Evolutionary conservation across 305 asterid species (phyloP).

Genomic region (Petunia hybrid): DNA sequence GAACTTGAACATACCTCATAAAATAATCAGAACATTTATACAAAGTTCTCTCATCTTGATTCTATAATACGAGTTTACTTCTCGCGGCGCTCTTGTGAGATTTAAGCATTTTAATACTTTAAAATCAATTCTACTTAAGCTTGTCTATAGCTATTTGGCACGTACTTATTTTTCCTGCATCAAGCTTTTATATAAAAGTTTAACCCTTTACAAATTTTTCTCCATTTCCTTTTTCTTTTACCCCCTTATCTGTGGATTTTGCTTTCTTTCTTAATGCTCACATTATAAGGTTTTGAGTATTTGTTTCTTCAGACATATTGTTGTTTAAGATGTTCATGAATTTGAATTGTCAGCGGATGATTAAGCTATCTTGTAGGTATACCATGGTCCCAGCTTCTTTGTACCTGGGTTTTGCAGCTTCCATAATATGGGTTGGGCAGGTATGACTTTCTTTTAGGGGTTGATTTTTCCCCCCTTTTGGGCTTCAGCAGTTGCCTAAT

Average conservation of each 20-base stretch:
- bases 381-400: conserved; percentile 88
- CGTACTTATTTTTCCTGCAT: background rate
- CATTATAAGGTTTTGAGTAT: background rate
- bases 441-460: conserved; percentile 39
- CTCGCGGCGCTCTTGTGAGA: background rate
- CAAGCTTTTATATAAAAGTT: background rate
- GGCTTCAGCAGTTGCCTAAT: conserved; percentile 4
- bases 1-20: conserved; percentile 1
- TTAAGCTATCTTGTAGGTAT: conserved; percentile 58
- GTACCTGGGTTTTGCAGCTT: conserved; percentile 86
- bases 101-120: background rate
- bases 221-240: background rate
- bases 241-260: background rate
- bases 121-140: background rate
- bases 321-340: conserved; percentile 16
- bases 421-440: conserved; percentile 94
- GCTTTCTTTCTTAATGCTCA: background rate
- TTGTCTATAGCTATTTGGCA: background rate
- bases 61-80: background rate
- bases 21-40: background rate
- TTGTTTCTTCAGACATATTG: background rate
- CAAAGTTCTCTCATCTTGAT: background rate
- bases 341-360: conserved; percentile 27
- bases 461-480: background rate
- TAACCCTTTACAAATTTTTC: background rate